Base-by-base conservation (phyloP, 1,284 basidiomycete species). In the Xerocomus subilludens region DNA sequence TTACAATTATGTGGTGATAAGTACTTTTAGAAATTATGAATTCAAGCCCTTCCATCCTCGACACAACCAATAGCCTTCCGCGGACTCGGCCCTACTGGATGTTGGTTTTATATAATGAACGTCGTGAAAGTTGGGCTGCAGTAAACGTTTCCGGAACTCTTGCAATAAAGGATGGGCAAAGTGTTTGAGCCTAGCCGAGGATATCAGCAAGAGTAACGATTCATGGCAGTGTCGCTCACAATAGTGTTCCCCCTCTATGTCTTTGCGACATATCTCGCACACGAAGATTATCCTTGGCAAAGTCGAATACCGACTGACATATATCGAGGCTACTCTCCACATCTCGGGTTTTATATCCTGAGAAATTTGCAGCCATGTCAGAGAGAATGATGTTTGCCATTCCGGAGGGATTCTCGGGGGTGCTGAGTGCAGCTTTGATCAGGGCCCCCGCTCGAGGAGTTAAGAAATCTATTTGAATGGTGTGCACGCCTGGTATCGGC, bases 401-500 rank as follows among this genome's bases (percentile, higher is more conserved):
- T 30, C 87, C 88, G 21, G 85, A 85, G 0, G 82, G 80, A 76
- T 87, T 84, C 49, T 77, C 79, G 30, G 79, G 69, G 55, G 78
- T 79, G 45, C 80, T 81, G 23, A 94, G 85, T 18, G 92, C 80
- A 23, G 81, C 79, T 20, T 85, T 85, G 36, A 96, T 87, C 42
- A 85, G 80, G 11, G 74, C 76, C 55, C 88, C 87, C 0, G 93
- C 91, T 35, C 87, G 82, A 0, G 88, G 85, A 0, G 88, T 85
- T n/a, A 96, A 88, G 78, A 97, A 96, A 83, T 97, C 91, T 71
- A 90, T 91, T 79, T 92, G 89, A 32, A 97, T 80, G 30, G 89
- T 86, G 45, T 90, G 85, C 32, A 95, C 94, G 9, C 93, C 93
- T 0, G 85, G 86, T 35, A 96, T 91, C 16, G 91, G 90, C 3